Evolutionary conservation across 768 basidiomycete species (phyloP).

Genomic region (Coprinellus micaceus): DNA sequence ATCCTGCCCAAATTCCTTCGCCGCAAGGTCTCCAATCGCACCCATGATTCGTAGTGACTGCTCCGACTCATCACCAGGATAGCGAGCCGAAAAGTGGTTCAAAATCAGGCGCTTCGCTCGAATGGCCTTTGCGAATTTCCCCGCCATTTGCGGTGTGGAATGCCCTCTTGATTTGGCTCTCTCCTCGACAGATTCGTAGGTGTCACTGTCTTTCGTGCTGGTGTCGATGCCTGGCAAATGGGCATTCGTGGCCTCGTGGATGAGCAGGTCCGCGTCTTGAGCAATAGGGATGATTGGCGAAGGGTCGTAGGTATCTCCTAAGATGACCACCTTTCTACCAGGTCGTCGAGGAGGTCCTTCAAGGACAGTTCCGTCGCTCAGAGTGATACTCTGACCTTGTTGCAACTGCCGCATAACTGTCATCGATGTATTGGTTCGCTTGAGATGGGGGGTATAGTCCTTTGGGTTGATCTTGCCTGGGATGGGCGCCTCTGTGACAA

Average conservation of each 20-base stretch:
- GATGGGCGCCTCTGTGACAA: constrained; percentile 64
- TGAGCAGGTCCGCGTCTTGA: constrained; percentile 62
- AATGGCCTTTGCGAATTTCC: constrained; percentile 66
- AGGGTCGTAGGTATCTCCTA: constrained; percentile 85
- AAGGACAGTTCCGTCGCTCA: constrained; percentile 71
- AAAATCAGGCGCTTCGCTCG: constrained; percentile 61
- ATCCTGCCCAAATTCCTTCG: constrained; percentile 46
- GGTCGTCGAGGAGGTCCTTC: constrained; percentile 60
- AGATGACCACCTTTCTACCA: constrained; percentile 74
- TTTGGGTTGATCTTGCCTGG: constrained; percentile 75
- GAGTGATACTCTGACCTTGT: constrained; percentile 55
- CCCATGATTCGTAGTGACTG: constrained; percentile 56
- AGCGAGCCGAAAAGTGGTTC: constrained; percentile 85
- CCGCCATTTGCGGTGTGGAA: constrained; percentile 91
- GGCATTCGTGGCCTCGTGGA: constrained; percentile 92
- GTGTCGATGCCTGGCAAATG: constrained; percentile 65
- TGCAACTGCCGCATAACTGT: constrained; percentile 64
- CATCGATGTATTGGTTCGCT: constrained; percentile 67
- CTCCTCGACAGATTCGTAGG: constrained; percentile 55
- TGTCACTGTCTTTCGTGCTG: constrained; percentile 57
- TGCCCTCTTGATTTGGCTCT: constrained; percentile 77
- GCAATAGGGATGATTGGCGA: constrained; percentile 62
- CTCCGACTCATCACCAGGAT: constrained; percentile 60
- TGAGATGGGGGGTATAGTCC: constrained; percentile 63
- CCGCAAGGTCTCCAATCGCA: constrained; percentile 57